These are phyloP conservation scores for Trichoderma sp. DNA, from an alignment of 2,329 filamentous ascomycete genomes.

Conservation along the genomic window DNA sequence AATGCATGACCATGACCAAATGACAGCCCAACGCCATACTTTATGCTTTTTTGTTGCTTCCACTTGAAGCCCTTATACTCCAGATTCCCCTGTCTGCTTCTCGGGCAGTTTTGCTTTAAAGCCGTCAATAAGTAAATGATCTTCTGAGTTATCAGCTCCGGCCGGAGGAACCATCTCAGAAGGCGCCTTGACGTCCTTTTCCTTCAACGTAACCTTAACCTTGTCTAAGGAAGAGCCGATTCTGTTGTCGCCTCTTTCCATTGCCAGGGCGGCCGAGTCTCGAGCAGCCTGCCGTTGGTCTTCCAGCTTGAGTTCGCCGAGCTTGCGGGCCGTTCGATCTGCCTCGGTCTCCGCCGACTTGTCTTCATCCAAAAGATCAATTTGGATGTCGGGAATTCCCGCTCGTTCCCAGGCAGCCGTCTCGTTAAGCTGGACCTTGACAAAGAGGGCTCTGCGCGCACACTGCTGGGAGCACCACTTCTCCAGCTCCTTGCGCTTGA, in stretches of 20 bases:
- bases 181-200: slow-evolving; percentile 42
- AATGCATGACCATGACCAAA: neutral
- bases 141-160: slow-evolving; percentile 33
- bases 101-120: slow-evolving; percentile 27
- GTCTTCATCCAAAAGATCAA: slow-evolving; percentile 67
- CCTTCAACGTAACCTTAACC: slow-evolving; percentile 50
- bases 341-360: slow-evolving; percentile 46
- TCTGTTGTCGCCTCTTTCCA: slow-evolving; percentile 45
- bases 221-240: slow-evolving; percentile 27
- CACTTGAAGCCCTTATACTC: neutral
- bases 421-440: slow-evolving; percentile 84
- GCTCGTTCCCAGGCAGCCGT: slow-evolving; percentile 81
- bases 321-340: slow-evolving; percentile 36
- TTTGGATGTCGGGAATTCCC: slow-evolving; percentile 52
- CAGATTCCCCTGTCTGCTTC: slow-evolving; percentile 5
- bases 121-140: slow-evolving; percentile 50
- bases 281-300: slow-evolving; percentile 41
- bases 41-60: neutral
- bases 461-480: slow-evolving; percentile 85
- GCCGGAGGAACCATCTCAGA: slow-evolving; percentile 28
- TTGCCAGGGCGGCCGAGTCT: slow-evolving; percentile 44
- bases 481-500: slow-evolving; percentile 69
- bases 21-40: slow-evolving; percentile 2
- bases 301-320: slow-evolving; percentile 44
- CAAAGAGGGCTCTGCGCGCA: slow-evolving; percentile 74